Percentiles rank a stretch among this genome's conserved stretches.
Conservation (phyloP, 805 yeast species). For the Pichia occidentalis region DNA sequence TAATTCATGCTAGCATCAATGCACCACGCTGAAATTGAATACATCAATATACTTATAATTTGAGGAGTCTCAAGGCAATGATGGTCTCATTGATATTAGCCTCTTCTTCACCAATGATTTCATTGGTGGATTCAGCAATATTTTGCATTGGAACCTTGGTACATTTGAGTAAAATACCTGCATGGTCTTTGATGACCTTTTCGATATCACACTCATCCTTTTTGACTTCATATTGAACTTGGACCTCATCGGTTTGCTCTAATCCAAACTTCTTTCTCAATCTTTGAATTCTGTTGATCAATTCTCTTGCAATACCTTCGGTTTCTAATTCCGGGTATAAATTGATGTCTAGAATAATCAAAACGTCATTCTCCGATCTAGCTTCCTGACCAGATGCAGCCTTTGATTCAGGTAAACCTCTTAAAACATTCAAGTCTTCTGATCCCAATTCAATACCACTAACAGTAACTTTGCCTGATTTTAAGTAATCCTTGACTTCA, state of each 20-base stretch:
- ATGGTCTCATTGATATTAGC: slow-evolving; percentile 75
- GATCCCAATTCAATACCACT: slow-evolving; percentile 82
- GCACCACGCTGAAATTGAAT: too few relatives aligned
- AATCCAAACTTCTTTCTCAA: slow-evolving; percentile 94
- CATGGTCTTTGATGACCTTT: slow-evolving; percentile 55
- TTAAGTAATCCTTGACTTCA: slow-evolving; percentile 71
- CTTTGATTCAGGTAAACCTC: slow-evolving; percentile 73
- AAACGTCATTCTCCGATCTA: slow-evolving; percentile 83
- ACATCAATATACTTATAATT: slow-evolving; percentile 34
- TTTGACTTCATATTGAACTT: slow-evolving; percentile 71
- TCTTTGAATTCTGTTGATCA: slow-evolving; percentile 95
- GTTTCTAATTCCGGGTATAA: slow-evolving; percentile 81
- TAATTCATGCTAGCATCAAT: too few relatives aligned
- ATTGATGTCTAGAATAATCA: slow-evolving; percentile 82
- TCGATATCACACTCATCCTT: slow-evolving; percentile 64
- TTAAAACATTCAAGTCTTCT: slow-evolving; percentile 85
- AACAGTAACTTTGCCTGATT: slow-evolving; percentile 69
- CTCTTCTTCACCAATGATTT: slow-evolving; percentile 80
- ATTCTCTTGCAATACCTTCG: slow-evolving; percentile 95
- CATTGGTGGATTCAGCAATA: slow-evolving; percentile 35
- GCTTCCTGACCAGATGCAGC: slow-evolving; percentile 71
- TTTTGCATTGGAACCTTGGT: slow-evolving; percentile 58
- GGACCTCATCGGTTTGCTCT: slow-evolving; percentile 90
- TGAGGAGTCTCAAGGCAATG: slow-evolving; percentile 72
- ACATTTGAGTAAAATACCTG: slow-evolving; percentile 65